Conservation (phyloP, 1,139 yeast genomes). For the Saccharomyces hybrid region DNA sequence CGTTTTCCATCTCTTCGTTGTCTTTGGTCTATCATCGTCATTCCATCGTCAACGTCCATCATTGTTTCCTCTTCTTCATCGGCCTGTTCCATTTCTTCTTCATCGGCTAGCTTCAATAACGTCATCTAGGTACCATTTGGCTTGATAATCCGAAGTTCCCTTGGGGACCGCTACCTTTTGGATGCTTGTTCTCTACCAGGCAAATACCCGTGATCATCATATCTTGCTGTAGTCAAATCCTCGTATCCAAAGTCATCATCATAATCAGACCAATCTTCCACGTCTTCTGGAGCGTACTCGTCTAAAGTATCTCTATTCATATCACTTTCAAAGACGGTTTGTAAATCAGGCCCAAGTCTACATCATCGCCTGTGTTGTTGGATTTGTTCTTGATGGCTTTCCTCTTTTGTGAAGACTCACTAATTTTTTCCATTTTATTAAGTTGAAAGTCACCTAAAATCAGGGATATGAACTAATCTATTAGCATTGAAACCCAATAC, state of each 20-base stretch:
- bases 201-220: conserved; percentile 64
- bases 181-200: conserved; percentile 35
- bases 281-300: conserved; percentile 54
- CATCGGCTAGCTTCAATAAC: conserved; percentile 43
- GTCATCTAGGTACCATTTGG: conserved; percentile 79
- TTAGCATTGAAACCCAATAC: conserved; percentile 76
- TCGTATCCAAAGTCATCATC: conserved; percentile 40
- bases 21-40: conserved; percentile 34
- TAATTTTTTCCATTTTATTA: conserved; percentile 51
- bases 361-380: conserved; percentile 9
- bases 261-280: conserved; percentile 41
- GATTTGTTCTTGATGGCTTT: conserved; percentile 10
- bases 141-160: conserved; percentile 91
- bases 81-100: conserved; percentile 38
- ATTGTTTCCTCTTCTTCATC: conserved; percentile 34
- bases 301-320: conserved; percentile 59
- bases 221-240: conserved; percentile 48
- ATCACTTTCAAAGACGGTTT: conserved; percentile 37
- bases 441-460: conserved; percentile 83
- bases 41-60: conserved; percentile 27
- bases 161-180: conserved; percentile 53
- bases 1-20: conserved; percentile 24
- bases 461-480: conserved; percentile 77
- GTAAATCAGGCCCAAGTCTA: conserved; percentile 20
- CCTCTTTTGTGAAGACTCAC: conserved; percentile 19